Evolutionary conservation across 2,329 filamentous ascomycete genomes (phyloP).

Genomic region (Emergomyces africanus): DNA sequence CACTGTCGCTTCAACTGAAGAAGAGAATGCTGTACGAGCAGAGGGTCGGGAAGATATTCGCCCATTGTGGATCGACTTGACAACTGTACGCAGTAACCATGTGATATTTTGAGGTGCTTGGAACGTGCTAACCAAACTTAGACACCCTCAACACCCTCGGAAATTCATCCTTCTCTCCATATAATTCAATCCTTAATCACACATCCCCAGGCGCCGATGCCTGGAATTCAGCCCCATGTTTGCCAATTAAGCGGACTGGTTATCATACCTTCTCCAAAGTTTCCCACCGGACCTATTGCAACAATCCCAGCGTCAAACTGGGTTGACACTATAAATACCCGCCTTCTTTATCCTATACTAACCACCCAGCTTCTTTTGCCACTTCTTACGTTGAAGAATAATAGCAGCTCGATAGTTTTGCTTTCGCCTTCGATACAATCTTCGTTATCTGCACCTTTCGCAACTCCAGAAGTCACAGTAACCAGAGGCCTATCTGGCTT

Average conservation of each 20-base stretch:
- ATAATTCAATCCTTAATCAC: constrained; percentile 60
- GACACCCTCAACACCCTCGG: constrained; percentile 46
- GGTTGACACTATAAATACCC: constrained; percentile 83
- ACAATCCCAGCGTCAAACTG: constrained; percentile 74
- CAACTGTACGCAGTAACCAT: constrained; percentile 25
- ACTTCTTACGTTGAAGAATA: constrained; percentile 51
- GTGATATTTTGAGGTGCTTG: neutral
- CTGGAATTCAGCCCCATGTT: constrained; percentile 61
- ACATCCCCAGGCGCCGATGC: constrained; percentile 61
- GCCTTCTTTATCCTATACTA: constrained; percentile 78
- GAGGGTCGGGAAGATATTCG: constrained; percentile 71
- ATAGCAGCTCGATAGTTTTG: constrained; percentile 34
- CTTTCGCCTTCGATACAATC: constrained; percentile 34
- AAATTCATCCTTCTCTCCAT: constrained; percentile 52
- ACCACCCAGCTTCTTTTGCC: constrained; percentile 84
- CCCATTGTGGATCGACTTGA: constrained; percentile 70
- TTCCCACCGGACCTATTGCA: constrained; percentile 71
- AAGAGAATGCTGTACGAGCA: constrained; percentile 64
- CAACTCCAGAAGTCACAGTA: constrained; percentile 71
- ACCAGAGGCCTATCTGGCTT: constrained; percentile 79
- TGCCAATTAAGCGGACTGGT: constrained; percentile 68
- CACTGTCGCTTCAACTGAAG: constrained; percentile 71
- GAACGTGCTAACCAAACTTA: constrained; percentile 22
- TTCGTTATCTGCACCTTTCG: constrained; percentile 31
- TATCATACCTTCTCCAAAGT: constrained; percentile 65